Evolutionary conservation across 164 flowering plant genomes (phyloP).

Genomic region (Magnolia officinalis): DNA sequence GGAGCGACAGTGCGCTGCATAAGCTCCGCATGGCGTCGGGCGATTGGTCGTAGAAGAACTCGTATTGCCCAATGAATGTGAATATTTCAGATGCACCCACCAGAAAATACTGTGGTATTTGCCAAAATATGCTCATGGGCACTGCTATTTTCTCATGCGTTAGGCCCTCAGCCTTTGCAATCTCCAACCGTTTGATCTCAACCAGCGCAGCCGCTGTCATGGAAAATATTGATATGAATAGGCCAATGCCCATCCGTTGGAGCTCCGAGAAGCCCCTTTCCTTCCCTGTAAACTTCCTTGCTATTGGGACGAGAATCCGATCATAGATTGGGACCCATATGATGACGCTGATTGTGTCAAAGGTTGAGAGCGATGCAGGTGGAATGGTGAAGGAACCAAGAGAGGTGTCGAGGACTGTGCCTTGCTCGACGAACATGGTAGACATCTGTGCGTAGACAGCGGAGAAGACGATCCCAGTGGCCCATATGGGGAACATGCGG

Average conservation of each 20-base stretch:
- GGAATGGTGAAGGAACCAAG: conserved; percentile 84
- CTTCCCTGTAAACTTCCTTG: conserved; percentile 65
- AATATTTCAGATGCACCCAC: conserved; percentile 66
- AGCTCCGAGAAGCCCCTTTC: conserved; percentile 78
- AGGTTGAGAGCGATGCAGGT: conserved; percentile 79
- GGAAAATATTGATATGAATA: conserved; percentile 60
- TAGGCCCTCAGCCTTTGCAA: conserved; percentile 51
- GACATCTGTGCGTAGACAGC: conserved; percentile 90
- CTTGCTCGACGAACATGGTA: conserved; percentile 88
- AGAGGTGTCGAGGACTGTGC: conserved; percentile 63
- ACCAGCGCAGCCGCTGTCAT: conserved; percentile 80
- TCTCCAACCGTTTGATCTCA: conserved; percentile 54
- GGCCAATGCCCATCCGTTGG: conserved; percentile 88
- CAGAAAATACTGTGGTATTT: conserved; percentile 72
- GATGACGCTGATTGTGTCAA: conserved; percentile 73
- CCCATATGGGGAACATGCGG: conserved; percentile 94
- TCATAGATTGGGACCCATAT: conserved; percentile 89
- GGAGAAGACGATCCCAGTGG: conserved; percentile 74
- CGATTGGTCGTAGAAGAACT: conserved; percentile 78
- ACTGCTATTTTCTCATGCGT: conserved; percentile 40
- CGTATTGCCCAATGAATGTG: conserved; percentile 64
- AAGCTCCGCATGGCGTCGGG: conserved; percentile 81
- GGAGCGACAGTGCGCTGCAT: conserved; percentile 57
- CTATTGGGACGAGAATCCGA: conserved; percentile 60
- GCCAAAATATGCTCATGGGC: conserved; percentile 67